These are phyloP conservation scores for Hemerocallis citrina DNA, from an alignment of 106 monocot genomes.

Conservation along the genomic window DNA sequence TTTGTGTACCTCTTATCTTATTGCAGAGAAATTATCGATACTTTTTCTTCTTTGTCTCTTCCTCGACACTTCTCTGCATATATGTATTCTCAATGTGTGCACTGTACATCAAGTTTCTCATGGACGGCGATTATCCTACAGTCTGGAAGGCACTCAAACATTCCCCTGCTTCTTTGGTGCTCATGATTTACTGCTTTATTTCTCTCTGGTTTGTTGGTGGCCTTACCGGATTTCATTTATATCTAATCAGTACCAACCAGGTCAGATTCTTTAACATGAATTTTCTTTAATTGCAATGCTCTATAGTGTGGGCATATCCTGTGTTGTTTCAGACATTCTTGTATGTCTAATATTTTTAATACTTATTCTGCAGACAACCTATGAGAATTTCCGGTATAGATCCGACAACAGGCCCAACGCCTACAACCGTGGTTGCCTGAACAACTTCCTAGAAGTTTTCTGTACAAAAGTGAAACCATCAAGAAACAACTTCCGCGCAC, in stretches of 20 bases:
- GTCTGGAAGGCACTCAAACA: constrained; percentile 91
- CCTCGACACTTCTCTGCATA: constrained; percentile 78
- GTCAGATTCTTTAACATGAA: constrained; percentile 18
- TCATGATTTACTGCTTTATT: constrained; percentile 78
- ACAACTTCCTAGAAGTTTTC: constrained; percentile 81
- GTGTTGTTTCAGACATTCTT: neutral
- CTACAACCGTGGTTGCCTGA: constrained; percentile 57
- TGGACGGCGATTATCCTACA: constrained; percentile 77
- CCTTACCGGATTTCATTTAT: constrained; percentile 88
- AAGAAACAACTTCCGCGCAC: constrained; percentile 56
- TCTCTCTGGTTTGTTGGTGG: constrained; percentile 96
- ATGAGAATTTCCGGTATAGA: constrained; percentile 94
- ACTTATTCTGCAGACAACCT: constrained; percentile 63
- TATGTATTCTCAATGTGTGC: constrained; percentile 87
- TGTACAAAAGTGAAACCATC: constrained; percentile 61
- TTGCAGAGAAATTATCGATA: constrained; percentile 87
- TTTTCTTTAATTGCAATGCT: neutral
- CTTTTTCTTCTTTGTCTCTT: constrained; percentile 91
- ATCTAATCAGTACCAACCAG: constrained; percentile 97
- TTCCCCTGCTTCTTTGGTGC: constrained; percentile 69
- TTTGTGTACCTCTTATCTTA: too few relatives aligned
- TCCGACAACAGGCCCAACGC: constrained; percentile 54
- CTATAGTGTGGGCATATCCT: neutral
- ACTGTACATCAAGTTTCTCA: constrained; percentile 85
- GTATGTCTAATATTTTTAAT: neutral